Base-by-base conservation (phyloP, 495 filamentous ascomycete species). In the Lindgomyces ingoldianus region DNA sequence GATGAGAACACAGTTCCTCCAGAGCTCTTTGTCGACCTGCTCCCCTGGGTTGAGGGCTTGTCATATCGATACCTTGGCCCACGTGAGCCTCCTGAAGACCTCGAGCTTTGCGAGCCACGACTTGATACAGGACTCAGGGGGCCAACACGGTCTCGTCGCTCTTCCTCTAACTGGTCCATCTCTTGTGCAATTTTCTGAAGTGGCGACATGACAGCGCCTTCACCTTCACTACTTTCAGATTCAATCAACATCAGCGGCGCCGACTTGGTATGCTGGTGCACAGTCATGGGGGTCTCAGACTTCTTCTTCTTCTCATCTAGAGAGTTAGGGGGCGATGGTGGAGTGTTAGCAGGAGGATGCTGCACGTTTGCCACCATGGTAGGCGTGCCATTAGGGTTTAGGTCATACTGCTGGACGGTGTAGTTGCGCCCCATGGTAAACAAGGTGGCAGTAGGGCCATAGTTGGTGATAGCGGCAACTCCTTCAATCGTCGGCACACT, bases 351-450 rank as follows among this genome's bases (percentile, higher is more conserved):
- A 4, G 91, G 90, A 44, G 84, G 81, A 74, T 96, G 91, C 63
- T 95, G 91, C 24, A 93, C 86, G 73, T 90, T 93, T 36, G 86
- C 85, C 9, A 93, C 87, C 79, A 96, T 81, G 61, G 83, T 81
- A 19, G 91, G 89, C 1, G 52, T 54, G 14, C 60, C 59, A 14
- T 41, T 68, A 24, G 87, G 88, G 60, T 93, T 95, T 44, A 97
- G 77, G 72, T 96, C 91, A 74, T 94, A 98, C 74, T 98, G 94
- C 70, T 97, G 95, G 26, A 96, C 87, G 21, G 89, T 92, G 72
- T 93, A 83, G 65, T 93, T 90, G 19, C 89, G 87, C 6, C 91
- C 90, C 19, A 98, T 78, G 1, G 93, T 98, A 77, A 98, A 98
- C 14, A 98, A 80, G n/a, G 87, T 89, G 12, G 93, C 93, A 1